These are phyloP conservation scores for Euphorbia schlechtendalii DNA, from an alignment of 441 rosid genomes.

Conservation along the genomic window DNA sequence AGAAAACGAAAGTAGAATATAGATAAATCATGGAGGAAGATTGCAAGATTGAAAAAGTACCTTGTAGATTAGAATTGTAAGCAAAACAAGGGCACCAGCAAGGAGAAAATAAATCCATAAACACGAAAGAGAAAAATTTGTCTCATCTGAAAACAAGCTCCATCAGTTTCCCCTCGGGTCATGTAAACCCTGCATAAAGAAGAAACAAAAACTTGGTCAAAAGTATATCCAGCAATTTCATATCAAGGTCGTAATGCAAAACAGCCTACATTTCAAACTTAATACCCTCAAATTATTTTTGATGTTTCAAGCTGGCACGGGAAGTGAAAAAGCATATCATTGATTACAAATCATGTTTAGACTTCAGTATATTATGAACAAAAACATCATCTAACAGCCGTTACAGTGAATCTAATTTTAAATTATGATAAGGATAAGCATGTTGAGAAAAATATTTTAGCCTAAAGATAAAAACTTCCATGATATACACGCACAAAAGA, in stretches of 20 bases:
- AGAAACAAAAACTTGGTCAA: not conserved
- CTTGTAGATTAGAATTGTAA: slow-evolving; percentile 58
- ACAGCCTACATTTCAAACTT: too few species aligned
- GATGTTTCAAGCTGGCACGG: too few species aligned
- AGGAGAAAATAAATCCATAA: slow-evolving; percentile 69
- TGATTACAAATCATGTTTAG: not conserved
- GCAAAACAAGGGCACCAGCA: slow-evolving; percentile 68
- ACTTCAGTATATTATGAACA: not conserved
- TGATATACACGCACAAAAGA: not conserved
- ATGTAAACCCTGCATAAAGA: slow-evolving; percentile 49
- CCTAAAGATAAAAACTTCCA: not conserved
- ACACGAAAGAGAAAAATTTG: slow-evolving; percentile 50
- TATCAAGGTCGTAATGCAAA: too few species aligned
- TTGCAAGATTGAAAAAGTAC: slow-evolving; percentile 20
- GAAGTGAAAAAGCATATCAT: not conserved
- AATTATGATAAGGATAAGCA: not conserved
- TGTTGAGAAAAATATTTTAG: not conserved
- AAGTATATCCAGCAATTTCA: not conserved
- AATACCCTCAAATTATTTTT: too few species aligned
- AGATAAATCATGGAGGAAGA: not conserved
- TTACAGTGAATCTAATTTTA: not conserved
- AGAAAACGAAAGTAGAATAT: not conserved
- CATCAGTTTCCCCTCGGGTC: slow-evolving; percentile 55
- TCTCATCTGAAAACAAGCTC: slow-evolving; percentile 68
- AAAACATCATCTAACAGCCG: not conserved